Base-by-base conservation (phyloP, 2,329 filamentous ascomycete species). In the Amauroascus niger region DNA sequence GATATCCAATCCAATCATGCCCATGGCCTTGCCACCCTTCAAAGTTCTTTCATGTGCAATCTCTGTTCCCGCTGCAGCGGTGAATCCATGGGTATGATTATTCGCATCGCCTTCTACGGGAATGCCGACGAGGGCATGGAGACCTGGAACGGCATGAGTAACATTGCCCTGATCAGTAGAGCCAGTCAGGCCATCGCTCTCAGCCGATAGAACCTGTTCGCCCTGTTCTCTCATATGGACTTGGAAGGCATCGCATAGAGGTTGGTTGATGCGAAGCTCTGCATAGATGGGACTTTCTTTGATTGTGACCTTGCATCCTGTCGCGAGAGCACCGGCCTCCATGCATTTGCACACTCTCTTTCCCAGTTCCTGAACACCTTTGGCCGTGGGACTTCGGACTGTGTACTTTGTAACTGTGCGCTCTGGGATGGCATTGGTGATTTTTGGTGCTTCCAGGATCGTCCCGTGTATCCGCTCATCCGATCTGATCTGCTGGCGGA, bases 391-490 rank as follows among this genome's bases (percentile, higher is more conserved):
- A 5, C 70, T 68, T 24, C 74, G 67, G 0, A 74, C 63, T 1
- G 67, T 66, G 32, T 71, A 74, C 1, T 69, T 63, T 32, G 70
- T 63, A 6, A 68, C 64, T 0, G 75, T 68, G 16, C 66, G 68
- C 1, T 74, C 76, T 50, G 79, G 77, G 48, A 80, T 79, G 24
- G 80, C 69, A 57, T 81, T 81, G 0, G 77, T 69, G 14, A 71
- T 70, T 1, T 68, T 66, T 0, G 77, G 77, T 6, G 76, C 77
- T 46, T 76, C 59, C 0, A 70, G 71, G 54, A 81, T 76, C 45
- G 77, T 70, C 0, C 76, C 69, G 52, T 78, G 73, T 13, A 78
- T 68, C 35, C 75, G 70, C 52, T 76, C 69, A n/a, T 71, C 71
- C 0, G 77, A 74, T 54, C 71, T 69, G 2, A 75, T 72, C 60